phyloP scores from a whole-genome alignment of 176 grass and related monocot species.

The Secale cereale region DNA sequence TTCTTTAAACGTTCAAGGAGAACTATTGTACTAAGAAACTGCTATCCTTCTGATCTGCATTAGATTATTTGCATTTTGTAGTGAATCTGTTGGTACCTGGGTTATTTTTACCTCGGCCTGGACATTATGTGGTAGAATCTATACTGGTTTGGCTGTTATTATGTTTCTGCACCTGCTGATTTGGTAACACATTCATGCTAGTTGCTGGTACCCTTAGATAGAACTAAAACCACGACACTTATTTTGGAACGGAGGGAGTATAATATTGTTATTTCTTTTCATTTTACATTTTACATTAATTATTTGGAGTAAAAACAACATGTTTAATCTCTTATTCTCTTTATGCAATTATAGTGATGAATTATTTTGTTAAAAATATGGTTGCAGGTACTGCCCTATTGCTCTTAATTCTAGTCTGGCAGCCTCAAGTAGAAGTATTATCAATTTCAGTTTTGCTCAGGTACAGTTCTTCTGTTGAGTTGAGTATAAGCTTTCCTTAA shows the following conservation, averaged over 20 bases:
- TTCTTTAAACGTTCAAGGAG: neutral
- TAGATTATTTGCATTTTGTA: neutral
- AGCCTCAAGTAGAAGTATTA: conserved; percentile 39
- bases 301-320: neutral
- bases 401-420: conserved; percentile 63
- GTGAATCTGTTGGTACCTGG: neutral
- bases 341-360: neutral
- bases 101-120: neutral
- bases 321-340: neutral
- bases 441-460: conserved; percentile 58
- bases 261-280: neutral
- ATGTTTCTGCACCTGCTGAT: neutral
- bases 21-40: neutral
- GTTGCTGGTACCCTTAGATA: neutral
- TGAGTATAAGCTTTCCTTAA: neutral
- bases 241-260: too few species aligned
- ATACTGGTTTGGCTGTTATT: neutral
- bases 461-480: conserved; percentile 28
- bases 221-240: too few species aligned
- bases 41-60: neutral
- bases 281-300: neutral
- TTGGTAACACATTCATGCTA: neutral
- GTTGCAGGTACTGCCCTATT: conserved; percentile 61
- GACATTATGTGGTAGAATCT: neutral
- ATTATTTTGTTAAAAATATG: neutral